Evolutionary conservation across 768 basidiomycete species (phyloP).

Genomic region (Strobilomyces dryophilus): DNA sequence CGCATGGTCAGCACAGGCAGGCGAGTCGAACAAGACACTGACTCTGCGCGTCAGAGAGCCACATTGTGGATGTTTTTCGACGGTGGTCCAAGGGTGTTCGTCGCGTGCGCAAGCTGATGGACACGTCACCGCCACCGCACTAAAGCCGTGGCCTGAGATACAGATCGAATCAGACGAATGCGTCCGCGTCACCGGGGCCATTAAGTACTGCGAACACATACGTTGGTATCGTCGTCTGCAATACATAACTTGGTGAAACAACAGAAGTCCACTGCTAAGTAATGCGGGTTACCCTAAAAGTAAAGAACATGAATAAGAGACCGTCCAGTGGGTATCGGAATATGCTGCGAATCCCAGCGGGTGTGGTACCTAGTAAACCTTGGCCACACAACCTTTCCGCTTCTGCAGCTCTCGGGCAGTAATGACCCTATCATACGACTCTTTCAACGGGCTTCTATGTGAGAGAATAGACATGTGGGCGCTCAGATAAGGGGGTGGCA

Average conservation of each 20-base stretch:
- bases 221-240: slow-evolving; percentile 5
- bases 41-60: slow-evolving; percentile 54
- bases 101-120: slow-evolving; percentile 5
- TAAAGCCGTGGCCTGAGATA: background rate
- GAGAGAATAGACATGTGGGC: slow-evolving; percentile 68
- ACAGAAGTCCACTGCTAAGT: slow-evolving; percentile 12
- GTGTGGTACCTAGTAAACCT: background rate
- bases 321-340: slow-evolving; percentile 22
- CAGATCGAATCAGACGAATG: background rate
- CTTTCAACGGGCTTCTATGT: slow-evolving; percentile 61
- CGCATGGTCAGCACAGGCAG: background rate
- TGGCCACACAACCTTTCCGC: slow-evolving; percentile 8
- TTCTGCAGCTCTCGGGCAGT: slow-evolving; percentile 45
- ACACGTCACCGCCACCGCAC: slow-evolving; percentile 26
- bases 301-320: slow-evolving; percentile 24
- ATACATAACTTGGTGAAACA: slow-evolving; percentile 8
- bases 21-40: slow-evolving; percentile 5
- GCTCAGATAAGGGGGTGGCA: slow-evolving; percentile 68
- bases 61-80: slow-evolving; percentile 32
- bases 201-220: background rate
- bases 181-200: slow-evolving; percentile 4
- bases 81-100: slow-evolving; percentile 3
- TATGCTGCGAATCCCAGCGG: background rate
- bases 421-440: slow-evolving; percentile 65
- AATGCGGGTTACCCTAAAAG: slow-evolving; percentile 23